Base-by-base conservation (phyloP, 345 rosid species). In the Stellera chamaejasme region DNA sequence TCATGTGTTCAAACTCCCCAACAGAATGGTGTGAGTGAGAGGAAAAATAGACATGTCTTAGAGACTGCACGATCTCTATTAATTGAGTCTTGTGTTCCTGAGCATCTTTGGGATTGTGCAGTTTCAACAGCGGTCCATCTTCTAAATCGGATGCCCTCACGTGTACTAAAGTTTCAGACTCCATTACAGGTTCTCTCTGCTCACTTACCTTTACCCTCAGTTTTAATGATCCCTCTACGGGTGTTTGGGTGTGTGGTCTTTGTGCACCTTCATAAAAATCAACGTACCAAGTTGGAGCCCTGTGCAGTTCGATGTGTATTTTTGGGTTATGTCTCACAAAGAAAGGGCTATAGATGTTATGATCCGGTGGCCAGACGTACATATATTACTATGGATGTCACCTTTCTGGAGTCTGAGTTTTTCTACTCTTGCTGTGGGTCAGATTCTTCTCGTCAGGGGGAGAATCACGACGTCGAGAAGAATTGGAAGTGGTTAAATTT, bases 301-400 rank as follows among this genome's bases (percentile, higher is more conserved):
- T n/a, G n/a, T n/a, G n/a, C n/a, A n/a, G n/a, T n/a, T 10, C 48
- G 48, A 45, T 45, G 48, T 45, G 4, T 57, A 43, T 13, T 23
- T 19, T 5, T 32, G 39, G 39, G 39, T 4, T 32, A 32, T 32
- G 5, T 3, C 9, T 4, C 39, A 5, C 39, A 32, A 5, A 32
- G 9, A 8, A 32, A 32, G 9, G 39, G 39, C 9, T 32, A 32
- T 32, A 5, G 9, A 32, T 57, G 61, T 25, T 57, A 57, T 44
- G 50, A 57, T 57, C 28, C 39, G 7, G 9, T 13, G 10, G 44
- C 50, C 2, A 43, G n/a, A 23, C 2, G 32, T 2, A 11, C 13
- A 3, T 57, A 16, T 43, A 12, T 45, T 9, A 57, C 49, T 8
- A 43, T 57, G 61, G 61, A 43, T 57, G 49, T 43, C 32, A 57